phyloP scores from a whole-genome alignment of 306 rosid genomes.

The Vigna mungo region DNA sequence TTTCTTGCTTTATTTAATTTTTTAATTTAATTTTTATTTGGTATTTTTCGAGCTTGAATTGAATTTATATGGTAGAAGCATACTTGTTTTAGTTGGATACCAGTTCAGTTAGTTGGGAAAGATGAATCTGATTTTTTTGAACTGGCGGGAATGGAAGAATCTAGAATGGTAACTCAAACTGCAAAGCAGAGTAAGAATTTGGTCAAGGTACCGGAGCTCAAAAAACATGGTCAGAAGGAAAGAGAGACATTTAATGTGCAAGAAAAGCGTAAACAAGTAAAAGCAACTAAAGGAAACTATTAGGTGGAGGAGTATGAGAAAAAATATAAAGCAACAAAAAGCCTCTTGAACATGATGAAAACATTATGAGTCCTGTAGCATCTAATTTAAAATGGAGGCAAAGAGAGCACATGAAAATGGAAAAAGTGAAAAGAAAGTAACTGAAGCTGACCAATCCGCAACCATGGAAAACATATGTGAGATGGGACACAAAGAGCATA shows the following conservation, averaged over 20 bases:
- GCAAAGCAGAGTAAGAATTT: slow-evolving; percentile 6
- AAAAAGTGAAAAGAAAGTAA: not conserved
- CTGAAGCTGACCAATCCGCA: not conserved
- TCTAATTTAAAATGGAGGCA: not conserved
- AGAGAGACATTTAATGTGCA: not conserved
- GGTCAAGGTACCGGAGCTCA: not conserved
- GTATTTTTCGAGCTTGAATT: too few relatives aligned
- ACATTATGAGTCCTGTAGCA: not conserved
- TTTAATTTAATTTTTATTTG: too few relatives aligned
- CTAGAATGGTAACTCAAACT: not conserved
- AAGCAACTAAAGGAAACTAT: not conserved
- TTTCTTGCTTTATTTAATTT: too few relatives aligned
- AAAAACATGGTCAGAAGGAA: not conserved
- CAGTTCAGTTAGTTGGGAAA: not conserved
- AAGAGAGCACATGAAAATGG: not conserved
- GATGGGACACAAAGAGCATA: not conserved
- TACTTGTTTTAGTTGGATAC: too few relatives aligned
- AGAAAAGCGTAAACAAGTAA: slow-evolving; percentile 2
- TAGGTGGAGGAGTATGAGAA: not conserved
- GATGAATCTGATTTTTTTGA: slow-evolving; percentile 13
- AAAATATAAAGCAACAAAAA: not conserved
- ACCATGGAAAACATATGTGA: not conserved
- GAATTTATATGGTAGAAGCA: too few relatives aligned
- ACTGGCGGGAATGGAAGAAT: slow-evolving; percentile 6
- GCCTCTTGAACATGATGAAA: not conserved